Percentiles rank a stretch among this genome's conserved stretches.
phyloP scores from a whole-genome alignment of 257 asterid genomes.

The Asclepias syriaca region DNA sequence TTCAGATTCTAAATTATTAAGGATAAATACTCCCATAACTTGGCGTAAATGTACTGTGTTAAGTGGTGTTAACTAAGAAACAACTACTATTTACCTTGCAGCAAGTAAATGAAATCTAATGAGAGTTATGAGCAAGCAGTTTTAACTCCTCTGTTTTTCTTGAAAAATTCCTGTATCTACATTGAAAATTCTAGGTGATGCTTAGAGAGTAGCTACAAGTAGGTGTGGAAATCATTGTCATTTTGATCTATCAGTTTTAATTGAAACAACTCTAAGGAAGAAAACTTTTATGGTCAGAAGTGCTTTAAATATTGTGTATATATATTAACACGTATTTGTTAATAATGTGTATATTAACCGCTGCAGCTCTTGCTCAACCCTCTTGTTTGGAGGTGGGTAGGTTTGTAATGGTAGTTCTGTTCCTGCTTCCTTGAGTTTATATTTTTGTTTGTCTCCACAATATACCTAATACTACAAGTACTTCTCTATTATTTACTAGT shows the following conservation, averaged over 20 bases:
- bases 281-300: not conserved
- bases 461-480: not conserved
- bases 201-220: not conserved
- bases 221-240: not conserved
- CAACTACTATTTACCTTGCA: not conserved
- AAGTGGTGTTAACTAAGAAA: not conserved
- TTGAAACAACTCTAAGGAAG: not conserved
- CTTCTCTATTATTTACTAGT: not conserved
- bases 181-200: not conserved
- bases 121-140: not conserved
- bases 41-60: not conserved
- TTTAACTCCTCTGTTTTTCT: not conserved
- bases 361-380: not conserved
- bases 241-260: not conserved
- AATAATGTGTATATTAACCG: not conserved
- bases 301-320: not conserved
- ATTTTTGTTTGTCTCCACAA: not conserved
- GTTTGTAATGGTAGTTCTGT: too few species aligned
- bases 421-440: not conserved
- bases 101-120: not conserved
- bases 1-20: not conserved
- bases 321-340: not conserved
- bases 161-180: not conserved
- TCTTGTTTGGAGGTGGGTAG: too few species aligned
- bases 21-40: not conserved